A percentile compares a stretch with the other conserved stretches of the same genome.
phyloP scores from a whole-genome alignment of 805 yeast genomes.

The Tetrapisispora iriomotensis region DNA sequence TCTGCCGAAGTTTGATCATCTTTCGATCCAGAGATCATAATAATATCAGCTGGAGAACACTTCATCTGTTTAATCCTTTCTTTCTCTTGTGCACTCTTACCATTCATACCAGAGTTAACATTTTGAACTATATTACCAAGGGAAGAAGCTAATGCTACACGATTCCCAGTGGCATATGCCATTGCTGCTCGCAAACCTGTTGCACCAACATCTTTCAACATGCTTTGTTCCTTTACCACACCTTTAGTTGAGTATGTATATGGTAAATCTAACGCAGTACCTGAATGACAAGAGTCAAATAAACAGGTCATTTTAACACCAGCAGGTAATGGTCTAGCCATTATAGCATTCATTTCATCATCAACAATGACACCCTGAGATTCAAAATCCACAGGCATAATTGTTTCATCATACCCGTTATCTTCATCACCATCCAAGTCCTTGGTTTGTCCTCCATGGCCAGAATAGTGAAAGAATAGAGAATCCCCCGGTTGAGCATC shows the following conservation, averaged over 20 bases:
- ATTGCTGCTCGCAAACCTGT: conserved; percentile 51
- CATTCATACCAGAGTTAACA: conserved; percentile 32
- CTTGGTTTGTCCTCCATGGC: conserved; percentile 71
- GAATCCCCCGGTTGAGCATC: conserved; percentile 72
- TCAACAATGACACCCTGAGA: conserved; percentile 59
- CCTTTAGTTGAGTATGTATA: conserved; percentile 77
- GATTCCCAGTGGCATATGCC: conserved; percentile 53
- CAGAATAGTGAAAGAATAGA: conserved; percentile 73
- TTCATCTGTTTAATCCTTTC: conserved; percentile 44
- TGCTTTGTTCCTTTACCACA: conserved; percentile 67
- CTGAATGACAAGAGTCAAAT: conserved; percentile 82
- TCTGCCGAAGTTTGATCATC: conserved; percentile 82
- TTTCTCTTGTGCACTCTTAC: conserved; percentile 31
- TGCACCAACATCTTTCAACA: conserved; percentile 64
- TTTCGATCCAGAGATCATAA: conserved; percentile 71
- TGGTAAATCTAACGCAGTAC: conserved; percentile 73
- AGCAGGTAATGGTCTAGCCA: conserved; percentile 59
- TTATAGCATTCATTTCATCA: conserved; percentile 59
- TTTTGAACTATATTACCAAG: conserved; percentile 36
- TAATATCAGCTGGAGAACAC: conserved; percentile 67
- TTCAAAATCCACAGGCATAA: conserved; percentile 67
- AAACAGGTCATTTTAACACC: conserved; percentile 74
- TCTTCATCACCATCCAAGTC: conserved; percentile 70
- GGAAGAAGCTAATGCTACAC: conserved; percentile 33
- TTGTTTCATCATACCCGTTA: conserved; percentile 62